Base-by-base conservation (phyloP, 768 basidiomycete species). In the Pilatotrama ljubarskyi region DNA sequence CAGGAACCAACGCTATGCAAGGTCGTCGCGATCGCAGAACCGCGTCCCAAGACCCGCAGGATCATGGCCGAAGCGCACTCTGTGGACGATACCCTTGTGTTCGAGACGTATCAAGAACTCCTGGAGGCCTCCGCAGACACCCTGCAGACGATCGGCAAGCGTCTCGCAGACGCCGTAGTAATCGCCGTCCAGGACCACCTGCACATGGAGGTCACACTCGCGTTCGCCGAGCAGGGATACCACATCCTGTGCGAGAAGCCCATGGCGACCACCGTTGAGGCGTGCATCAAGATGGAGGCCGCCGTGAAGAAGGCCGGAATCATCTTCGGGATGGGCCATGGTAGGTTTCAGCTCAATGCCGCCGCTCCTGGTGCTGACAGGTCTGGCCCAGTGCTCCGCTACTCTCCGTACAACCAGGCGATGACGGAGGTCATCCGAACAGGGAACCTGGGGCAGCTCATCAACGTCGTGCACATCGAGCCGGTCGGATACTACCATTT, bases 161-260 rank as follows among this genome's bases (percentile, higher is more conserved):
- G 86, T 17, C 82, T 95, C 13, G 91, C 90, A 3, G 92, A 95
- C 70, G 92, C 91, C 0, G 84, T 94, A 15, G 67, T 94, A 55
- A 80, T 95, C 63, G 81, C 90, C 6, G 90, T 94, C 1, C 91
- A 92, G 63, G 93, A 95, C 67, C 75, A 80, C 38, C 80, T 91
- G 81, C 93, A 95, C 67, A 76, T 80, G 24, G 86, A 90, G 59
- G 86, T 92, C 7, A 82, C 88, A 0, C 69, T 82, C 9, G 90
- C 87, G 0, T 93, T 93, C 74, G 86, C 87, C 0, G 80, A 78
- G 41, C 91, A 91, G 67, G 91, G 91, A 1, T 95, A 95, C 68
- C 87, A 93, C 66, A 90, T 95, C 56, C 79, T 95, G 20, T 95
- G 93, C 72, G 93, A 95, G 80, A 95, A 95, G 70, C 93, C 93